Base-by-base conservation (phyloP, 352 stramenopile genomes). In the Globisporangium polare region DNA sequence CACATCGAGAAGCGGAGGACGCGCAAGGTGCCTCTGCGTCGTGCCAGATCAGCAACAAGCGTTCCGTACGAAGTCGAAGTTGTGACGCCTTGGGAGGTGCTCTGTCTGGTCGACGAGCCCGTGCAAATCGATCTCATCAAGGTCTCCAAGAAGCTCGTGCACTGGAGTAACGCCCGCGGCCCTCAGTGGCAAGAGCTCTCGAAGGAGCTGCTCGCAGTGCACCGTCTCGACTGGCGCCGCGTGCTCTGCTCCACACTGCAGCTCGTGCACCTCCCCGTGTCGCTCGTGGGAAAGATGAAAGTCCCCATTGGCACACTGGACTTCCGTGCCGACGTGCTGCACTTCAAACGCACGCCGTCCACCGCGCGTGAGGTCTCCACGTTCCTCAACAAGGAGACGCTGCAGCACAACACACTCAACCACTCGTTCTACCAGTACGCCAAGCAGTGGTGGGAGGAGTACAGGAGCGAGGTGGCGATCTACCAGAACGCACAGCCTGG, bases 361-460 rank as follows among this genome's bases (percentile, higher is more conserved):
- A 74, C 88, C 13, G 69, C 74, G 15, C 77, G 69, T 12, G 72
- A 92, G 17, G 71, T 73, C 5, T 57, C 71, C 1, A 20, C 60
- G 1, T 83, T 79, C 20, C 69, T 96, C 2, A 80, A 77, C 57
- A 86, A 82, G 53, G 79, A 90, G 22, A 60, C 71, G 18, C 54
- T 90, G 13, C 71, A 80, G 51, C 67, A 55, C 8, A 90, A 91
- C 43, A 73, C 73, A 5, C 71, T 73, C 13, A 77, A 72, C 10
- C 78, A 88, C 20, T 69, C 72, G 26, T 94, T 96, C 50, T 94
- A 90, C 60, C 80, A 92, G 62, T 85, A 92, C 58, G 83, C 84
- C 5, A 91, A 90, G 50, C 73, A 84, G 39, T 96, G 88, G 88
- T 96, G 88, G 88, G 71, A 90, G 7, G 83, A 93, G 47, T 93